Evolutionary conservation across 2,329 filamentous ascomycete genomes (phyloP), one percentile per base, ranked within the genome.

Genomic region (Xylariales sp.): DNA sequence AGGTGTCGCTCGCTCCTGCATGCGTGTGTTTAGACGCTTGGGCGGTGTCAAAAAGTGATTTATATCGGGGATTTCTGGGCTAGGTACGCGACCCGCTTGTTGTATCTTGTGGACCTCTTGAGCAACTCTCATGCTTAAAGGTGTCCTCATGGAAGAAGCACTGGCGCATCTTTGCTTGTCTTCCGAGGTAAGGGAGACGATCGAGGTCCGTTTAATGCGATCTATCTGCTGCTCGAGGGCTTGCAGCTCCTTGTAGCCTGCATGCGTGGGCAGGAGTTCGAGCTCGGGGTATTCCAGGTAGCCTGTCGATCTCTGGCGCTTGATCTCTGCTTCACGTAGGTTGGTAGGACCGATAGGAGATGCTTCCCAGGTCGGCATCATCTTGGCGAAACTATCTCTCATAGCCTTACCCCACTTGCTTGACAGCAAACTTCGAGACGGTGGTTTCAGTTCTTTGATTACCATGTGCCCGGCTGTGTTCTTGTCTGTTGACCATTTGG

Each of bases 251-350:
- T 53, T 51, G 38, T 56, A 60, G 1, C 56, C 52, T 12, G 48
- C 53, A n/a, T 51, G 49, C 31, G 52, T 57, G 5, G 60, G 59
- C 28, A 60, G 50, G 25, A 62, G 52, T 40, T 64, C 59, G 6
- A 64, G 55, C 36, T 63, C 61, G 1, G 60, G 61, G n/a, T 62
- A 62, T 34, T 63, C 60, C 6, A 62, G 42, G 42, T 52, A 25
- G 12, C 48, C 42, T 14, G 46, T 40, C 11, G 33, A 21, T 24
- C 42, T 44, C n/a, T 19, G 43, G 5, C 33, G 36, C 14, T 31
- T 25, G 25, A 20, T 48, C 18, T 38, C 21, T n/a, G 24, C 14
- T 18, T 19, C 12, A 8, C 10, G 8, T 8, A n/a, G 6, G 12
- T 21, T 31, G 19, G 20, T n/a, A 7, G 16, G 28, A 16, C 21